These are phyloP conservation scores for Aquilaria sinensis DNA, from an alignment of 345 rosid genomes.

Conservation along the genomic window DNA sequence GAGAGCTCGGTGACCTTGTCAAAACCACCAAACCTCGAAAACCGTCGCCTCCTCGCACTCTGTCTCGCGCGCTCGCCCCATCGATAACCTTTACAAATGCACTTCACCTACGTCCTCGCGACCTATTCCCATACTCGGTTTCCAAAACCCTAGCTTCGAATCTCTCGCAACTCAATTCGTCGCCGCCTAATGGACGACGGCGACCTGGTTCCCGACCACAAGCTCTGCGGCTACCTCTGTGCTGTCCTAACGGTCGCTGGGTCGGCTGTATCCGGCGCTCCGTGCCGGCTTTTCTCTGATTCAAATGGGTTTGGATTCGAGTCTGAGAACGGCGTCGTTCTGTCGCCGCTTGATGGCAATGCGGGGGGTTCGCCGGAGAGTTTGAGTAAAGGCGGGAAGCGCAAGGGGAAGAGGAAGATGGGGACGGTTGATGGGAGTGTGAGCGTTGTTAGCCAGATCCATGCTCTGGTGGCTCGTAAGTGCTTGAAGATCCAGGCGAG, in stretches of 20 bases:
- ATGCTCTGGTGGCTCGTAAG: slow-evolving; percentile 43
- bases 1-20: too few species aligned
- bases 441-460: slow-evolving; percentile 66
- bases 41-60: too few species aligned
- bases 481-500: slow-evolving; percentile 49
- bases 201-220: slow-evolving; percentile 28
- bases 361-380: slow-evolving; percentile 12
- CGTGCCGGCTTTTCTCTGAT: slow-evolving; percentile 40
- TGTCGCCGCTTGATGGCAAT: slow-evolving; percentile 18
- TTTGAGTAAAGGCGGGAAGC: slow-evolving; percentile 20
- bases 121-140: too few species aligned
- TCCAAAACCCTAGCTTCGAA: too few species aligned
- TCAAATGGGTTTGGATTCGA: slow-evolving; percentile 34
- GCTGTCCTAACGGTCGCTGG: slow-evolving; percentile 39
- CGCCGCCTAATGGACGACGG: neutral
- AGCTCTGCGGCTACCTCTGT: slow-evolving; percentile 74
- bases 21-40: too few species aligned
- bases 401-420: slow-evolving; percentile 33
- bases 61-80: too few species aligned
- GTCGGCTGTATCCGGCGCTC: slow-evolving; percentile 20
- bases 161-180: too few species aligned
- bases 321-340: slow-evolving; percentile 35
- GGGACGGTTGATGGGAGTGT: slow-evolving; percentile 80
- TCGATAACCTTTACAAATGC: too few species aligned
- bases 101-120: too few species aligned